Evolutionary conservation across 1,139 yeast species (phyloP), one percentile per base, ranked within the genome.

Genomic region (Debaryomyces udenii): DNA sequence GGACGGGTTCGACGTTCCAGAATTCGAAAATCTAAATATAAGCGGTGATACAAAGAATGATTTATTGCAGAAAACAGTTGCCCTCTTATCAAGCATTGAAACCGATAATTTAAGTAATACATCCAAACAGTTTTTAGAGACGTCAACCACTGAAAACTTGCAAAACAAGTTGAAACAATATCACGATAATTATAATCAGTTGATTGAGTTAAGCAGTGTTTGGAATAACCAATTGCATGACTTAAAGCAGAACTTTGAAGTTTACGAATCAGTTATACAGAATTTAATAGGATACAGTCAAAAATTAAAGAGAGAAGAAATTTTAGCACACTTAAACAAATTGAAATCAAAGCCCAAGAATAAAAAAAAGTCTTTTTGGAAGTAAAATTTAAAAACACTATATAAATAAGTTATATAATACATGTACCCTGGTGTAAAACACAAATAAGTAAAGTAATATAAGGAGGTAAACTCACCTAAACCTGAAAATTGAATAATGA

Each of bases 211-310:
- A 30, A 60, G 76, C 33, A 69, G 77, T 33, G 62, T 72, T 23
- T 82, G 85, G 86, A 69, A 66, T 29, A 59, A 70, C 43, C 70
- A 73, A 51, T 61, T 66, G 41, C 55, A 59, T 37, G 74, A 65
- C 24, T 66, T 74, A 10, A 65, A 66, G 44, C 71, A 70, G 40
- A 84, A 83, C 52, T 78, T 80, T 50, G 80, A 78, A 39, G 79
- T 84, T 10, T 83, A 81, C 53, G 90, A 84, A 53, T 70, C 80
- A 4, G 88, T 84, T 47, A 86, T 84, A 27, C 89, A 83, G 57
- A 81, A 81, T 48, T 65, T 83, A 48, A 82, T 83, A 27, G 91
- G 86, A 15, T 82, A 83, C 57, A 81, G 86, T 24, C 90, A 84
- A 53, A 73, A 74, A 49, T 51, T 76, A 31, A 68, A 74, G 48